Evolutionary conservation across 1,284 basidiomycete species (phyloP).

Genomic region (Ganoderma lingzhi): DNA sequence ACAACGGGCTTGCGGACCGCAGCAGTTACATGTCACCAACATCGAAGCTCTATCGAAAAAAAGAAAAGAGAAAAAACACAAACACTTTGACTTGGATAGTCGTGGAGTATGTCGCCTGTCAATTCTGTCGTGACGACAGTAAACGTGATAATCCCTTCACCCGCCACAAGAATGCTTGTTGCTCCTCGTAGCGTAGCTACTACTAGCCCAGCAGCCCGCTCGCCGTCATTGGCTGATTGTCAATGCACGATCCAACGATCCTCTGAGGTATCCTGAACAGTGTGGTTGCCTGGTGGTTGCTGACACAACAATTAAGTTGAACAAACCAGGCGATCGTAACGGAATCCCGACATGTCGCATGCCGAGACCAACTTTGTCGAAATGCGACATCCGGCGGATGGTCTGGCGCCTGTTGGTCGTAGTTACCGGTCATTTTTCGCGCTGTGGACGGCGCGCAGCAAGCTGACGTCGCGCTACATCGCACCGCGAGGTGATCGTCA

Average conservation of each 20-base stretch:
- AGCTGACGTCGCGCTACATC: not conserved
- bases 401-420: not conserved
- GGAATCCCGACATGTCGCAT: not conserved
- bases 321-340: not conserved
- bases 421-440: not conserved
- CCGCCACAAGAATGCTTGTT: conserved; percentile 9
- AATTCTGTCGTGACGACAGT: not conserved
- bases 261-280: not conserved
- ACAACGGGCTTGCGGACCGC: conserved; percentile 29
- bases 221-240: conserved; percentile 2
- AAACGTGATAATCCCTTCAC: not conserved
- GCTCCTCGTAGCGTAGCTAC: not conserved
- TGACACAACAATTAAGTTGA: not conserved
- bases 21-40: conserved; percentile 9
- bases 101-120: conserved; percentile 5
- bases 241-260: not conserved
- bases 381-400: not conserved
- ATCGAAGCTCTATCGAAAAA: too few species aligned
- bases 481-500: conserved; percentile 6
- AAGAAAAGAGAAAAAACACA: too few species aligned
- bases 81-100: not conserved
- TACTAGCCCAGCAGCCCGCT: not conserved
- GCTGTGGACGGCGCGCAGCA: conserved; percentile 1
- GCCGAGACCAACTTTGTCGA: not conserved
- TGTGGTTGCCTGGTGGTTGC: not conserved